Base-by-base conservation (phyloP, 2,329 filamentous ascomycete genomes). In the Spiromastix sp. region DNA sequence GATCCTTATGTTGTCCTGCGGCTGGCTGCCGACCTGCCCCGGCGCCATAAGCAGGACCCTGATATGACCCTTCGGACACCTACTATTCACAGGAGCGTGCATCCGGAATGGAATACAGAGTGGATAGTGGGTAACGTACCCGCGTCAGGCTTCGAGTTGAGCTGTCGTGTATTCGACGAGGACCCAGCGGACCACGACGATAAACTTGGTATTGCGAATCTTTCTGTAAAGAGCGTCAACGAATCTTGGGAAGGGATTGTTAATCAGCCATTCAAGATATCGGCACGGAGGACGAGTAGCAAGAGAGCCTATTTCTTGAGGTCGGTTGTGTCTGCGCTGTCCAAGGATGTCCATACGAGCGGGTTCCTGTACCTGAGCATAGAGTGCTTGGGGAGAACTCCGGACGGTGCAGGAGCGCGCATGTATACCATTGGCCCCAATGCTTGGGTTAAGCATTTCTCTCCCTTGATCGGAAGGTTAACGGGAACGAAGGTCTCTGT, bases 101-200 rank as follows among this genome's bases (percentile, higher is more conserved):
- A 87, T 48, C 87, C 89, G 0, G 68, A 66, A 31, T 96, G 89
- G 89, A 71, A 93, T 31, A 75, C 79, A 24, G 73, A 85, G 41
- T 96, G 89, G 89, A 70, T 85, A 15, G 80, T 96, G 16, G 85
- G 84, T 41, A 93, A 94, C 47, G 72, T 95, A 2, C 87, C 89
- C 0, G 66, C 78, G 0, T 75, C 72, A 0, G 87, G 87, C 3
- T 93, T 94, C 61, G 72, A 70, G 38, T 70, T 96, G 47, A 94
- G 94, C 55, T 85, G 84, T 42, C 74, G 84, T 35, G 61, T 96
- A 12, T 93, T 87, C 59, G 89, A 96, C 51, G 89, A 96, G 56
- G 89, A 96, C 59, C 77, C 79, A 21, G 75, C 79, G 1, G 84
- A 95, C 54, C 76, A 81, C 45, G 82, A 96, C 52, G 89, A 96